Percentiles rank a stretch among this genome's conserved stretches.
Evolutionary conservation across 768 basidiomycete genomes (phyloP).

Genomic region (Hypsizygus marmoreus): DNA sequence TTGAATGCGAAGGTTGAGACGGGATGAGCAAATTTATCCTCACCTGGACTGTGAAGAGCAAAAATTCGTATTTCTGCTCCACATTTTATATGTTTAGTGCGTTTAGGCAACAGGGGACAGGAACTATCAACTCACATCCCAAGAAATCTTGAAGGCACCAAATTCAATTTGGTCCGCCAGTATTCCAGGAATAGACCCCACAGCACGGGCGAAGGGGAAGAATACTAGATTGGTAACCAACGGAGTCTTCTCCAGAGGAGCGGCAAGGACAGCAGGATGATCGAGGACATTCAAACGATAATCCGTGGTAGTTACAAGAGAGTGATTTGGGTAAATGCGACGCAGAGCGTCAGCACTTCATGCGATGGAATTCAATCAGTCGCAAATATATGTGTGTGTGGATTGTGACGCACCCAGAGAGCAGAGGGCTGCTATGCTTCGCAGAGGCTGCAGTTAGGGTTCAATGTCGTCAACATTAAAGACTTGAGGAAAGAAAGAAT

Average conservation of each 20-base stretch:
- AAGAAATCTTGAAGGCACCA: conserved; percentile 56
- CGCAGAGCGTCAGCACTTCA: conserved; percentile 50
- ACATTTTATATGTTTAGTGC: background rate
- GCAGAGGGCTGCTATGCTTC: conserved; percentile 44
- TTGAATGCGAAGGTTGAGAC: conserved; percentile 5
- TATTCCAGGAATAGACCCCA: conserved; percentile 48
- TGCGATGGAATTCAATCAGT: background rate
- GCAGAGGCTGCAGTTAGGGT: conserved; percentile 50
- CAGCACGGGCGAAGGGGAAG: conserved; percentile 44
- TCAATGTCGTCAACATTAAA: conserved; percentile 1
- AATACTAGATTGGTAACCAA: conserved; percentile 54
- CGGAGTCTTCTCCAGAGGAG: conserved; percentile 49
- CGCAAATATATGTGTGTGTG: background rate
- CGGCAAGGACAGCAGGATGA: conserved; percentile 50
- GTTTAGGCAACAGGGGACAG: background rate
- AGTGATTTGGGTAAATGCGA: conserved; percentile 61
- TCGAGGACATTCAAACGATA: conserved; percentile 45
- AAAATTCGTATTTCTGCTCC: conserved; percentile 53
- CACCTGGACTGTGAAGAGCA: conserved; percentile 56
- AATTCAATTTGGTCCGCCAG: conserved; percentile 53
- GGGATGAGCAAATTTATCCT: too few relatives aligned
- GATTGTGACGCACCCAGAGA: conserved; percentile 43
- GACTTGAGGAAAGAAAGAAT: background rate
- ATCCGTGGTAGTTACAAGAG: conserved; percentile 56
- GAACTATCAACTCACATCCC: conserved; percentile 55